phyloP scores from a whole-genome alignment of 371 early-diverging fungal genomes.

The Actinomucor elegans region DNA sequence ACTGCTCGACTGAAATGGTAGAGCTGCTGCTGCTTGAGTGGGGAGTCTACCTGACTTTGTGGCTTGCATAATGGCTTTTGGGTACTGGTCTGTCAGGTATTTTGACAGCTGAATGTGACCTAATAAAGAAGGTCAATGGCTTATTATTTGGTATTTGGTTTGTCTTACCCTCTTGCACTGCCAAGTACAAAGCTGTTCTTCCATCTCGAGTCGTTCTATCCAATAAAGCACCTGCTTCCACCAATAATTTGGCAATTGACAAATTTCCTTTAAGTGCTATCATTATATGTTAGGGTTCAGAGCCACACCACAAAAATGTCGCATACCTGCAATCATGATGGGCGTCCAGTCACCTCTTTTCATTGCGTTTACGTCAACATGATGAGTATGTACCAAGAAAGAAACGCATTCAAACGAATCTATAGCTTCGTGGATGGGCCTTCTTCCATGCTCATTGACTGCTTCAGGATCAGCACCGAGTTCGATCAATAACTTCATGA shows the following conservation, averaged over 20 bases:
- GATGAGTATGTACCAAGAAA: slow-evolving; percentile 28
- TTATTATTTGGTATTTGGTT: too few relatives aligned
- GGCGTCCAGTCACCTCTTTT: slow-evolving; percentile 62
- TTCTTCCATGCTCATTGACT: slow-evolving; percentile 51
- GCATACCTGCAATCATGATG: slow-evolving; percentile 47
- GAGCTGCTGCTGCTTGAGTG: slow-evolving; percentile 46
- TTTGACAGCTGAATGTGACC: slow-evolving; percentile 39
- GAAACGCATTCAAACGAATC: slow-evolving; percentile 38
- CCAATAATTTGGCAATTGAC: slow-evolving; percentile 35
- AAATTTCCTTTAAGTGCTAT: slow-evolving; percentile 46
- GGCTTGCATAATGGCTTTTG: slow-evolving; percentile 25
- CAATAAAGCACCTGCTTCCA: slow-evolving; percentile 34
- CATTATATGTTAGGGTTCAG: background rate
- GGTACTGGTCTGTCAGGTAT: slow-evolving; percentile 38
- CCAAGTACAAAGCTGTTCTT: slow-evolving; percentile 53
- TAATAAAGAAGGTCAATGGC: slow-evolving; percentile 3
- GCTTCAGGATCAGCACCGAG: slow-evolving; percentile 38
- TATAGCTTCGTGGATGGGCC: slow-evolving; percentile 53
- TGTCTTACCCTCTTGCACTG: slow-evolving; percentile 45
- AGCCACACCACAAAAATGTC: background rate
- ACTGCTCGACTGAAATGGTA: background rate
- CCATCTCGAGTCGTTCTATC: slow-evolving; percentile 43
- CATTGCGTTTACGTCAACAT: slow-evolving; percentile 49
- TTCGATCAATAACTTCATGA: slow-evolving; percentile 27
- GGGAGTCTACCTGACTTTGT: slow-evolving; percentile 51